Evolutionary conservation across 1,284 basidiomycete genomes (phyloP).

Genomic region (Boletus hoseneyae): DNA sequence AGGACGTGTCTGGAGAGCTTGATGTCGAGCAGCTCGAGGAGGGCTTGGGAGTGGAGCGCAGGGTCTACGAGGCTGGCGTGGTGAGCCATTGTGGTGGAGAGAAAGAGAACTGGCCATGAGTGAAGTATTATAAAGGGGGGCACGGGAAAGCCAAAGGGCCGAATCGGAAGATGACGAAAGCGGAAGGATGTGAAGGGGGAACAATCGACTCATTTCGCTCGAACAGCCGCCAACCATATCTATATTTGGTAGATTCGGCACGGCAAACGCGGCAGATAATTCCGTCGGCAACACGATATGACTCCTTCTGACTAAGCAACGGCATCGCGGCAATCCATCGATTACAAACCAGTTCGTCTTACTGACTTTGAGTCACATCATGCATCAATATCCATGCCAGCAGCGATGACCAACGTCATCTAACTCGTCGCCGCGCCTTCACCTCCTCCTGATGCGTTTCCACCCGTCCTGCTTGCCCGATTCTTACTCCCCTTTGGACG

Average conservation of each 20-base stretch:
- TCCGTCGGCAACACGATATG: conserved; percentile 2
- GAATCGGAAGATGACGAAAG: conserved; percentile 33
- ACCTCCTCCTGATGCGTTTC: conserved; percentile 12
- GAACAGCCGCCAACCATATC: not conserved
- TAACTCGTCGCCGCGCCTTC: conserved; percentile 7
- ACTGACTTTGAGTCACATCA: no score
- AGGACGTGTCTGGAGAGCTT: conserved; percentile 57
- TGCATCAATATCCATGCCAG: not conserved
- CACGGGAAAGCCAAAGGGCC: conserved; percentile 24
- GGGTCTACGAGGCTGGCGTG: conserved; percentile 62
- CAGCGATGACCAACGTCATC: conserved; percentile 2
- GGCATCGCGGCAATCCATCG: conserved; percentile 5
- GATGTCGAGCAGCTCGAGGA: conserved; percentile 60
- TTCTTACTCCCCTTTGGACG: conserved; percentile 43
- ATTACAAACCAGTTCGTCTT: not conserved
- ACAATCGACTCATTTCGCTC: conserved; percentile 2
- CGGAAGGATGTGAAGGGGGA: conserved; percentile 18
- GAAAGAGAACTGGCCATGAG: conserved; percentile 5
- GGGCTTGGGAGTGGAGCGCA: conserved; percentile 54
- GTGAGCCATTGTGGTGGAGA: conserved; percentile 35
- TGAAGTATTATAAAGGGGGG: conserved; percentile 32
- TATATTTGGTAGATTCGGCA: conserved; percentile 1
- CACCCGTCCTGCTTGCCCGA: conserved; percentile 21
- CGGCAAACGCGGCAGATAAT: conserved; percentile 5
- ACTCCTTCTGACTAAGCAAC: conserved; percentile 15